These are phyloP conservation scores for Pestalotiopsis sp. DNA, from an alignment of 2,329 filamentous ascomycete genomes.

Conservation along the genomic window DNA sequence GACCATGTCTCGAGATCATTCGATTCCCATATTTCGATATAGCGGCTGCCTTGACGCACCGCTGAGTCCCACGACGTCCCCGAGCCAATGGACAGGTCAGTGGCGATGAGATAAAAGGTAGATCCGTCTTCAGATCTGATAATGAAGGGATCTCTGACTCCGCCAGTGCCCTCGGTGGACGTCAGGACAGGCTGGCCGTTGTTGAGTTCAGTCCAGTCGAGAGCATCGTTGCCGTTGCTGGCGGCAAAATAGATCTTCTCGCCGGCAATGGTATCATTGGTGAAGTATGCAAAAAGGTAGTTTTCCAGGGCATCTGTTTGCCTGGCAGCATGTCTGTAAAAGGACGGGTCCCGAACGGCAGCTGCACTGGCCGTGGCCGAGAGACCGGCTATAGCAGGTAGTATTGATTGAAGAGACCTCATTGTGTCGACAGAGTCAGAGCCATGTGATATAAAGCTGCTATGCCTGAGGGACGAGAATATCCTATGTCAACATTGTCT, in stretches of 20 bases:
- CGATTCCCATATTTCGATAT: conserved; percentile 56
- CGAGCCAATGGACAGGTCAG: conserved; percentile 54
- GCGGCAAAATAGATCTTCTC: conserved; percentile 56
- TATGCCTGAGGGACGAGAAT: background rate
- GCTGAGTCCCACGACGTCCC: conserved; percentile 54
- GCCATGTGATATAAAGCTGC: background rate
- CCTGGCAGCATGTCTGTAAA: background rate
- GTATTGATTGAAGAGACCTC: background rate
- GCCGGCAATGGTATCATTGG: conserved; percentile 41
- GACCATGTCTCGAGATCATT: conserved; percentile 53
- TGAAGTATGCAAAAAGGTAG: conserved; percentile 56
- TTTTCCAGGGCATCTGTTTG: conserved; percentile 37
- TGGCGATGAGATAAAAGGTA: conserved; percentile 54
- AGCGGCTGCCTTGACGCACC: conserved; percentile 47
- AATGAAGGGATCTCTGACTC: conserved; percentile 54
- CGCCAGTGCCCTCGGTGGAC: conserved; percentile 48
- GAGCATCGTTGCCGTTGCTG: conserved; percentile 53
- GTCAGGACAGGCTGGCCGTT: conserved; percentile 45
- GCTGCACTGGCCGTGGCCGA: background rate
- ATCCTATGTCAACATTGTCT: background rate
- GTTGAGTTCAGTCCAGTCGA: conserved; percentile 53
- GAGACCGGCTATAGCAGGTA: conserved; percentile 2
- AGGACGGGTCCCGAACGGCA: conserved; percentile 1
- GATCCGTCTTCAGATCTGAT: conserved; percentile 51
- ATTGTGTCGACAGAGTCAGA: background rate